These are phyloP conservation scores for Pterocarpus santalinus DNA, from an alignment of 306 rosid species.

Conservation along the genomic window DNA sequence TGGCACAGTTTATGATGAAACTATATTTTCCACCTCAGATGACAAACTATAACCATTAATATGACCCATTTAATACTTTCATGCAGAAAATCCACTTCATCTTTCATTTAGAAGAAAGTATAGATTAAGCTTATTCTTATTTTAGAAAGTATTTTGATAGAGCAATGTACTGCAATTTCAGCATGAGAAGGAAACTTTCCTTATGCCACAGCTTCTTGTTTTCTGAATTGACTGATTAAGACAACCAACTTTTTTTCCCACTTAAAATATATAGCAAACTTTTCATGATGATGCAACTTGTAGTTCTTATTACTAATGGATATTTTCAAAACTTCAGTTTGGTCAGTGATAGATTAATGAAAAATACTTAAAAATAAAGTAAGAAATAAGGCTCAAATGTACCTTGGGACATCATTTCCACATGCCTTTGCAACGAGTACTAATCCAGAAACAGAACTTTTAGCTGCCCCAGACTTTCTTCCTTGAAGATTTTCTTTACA, in stretches of 20 bases:
- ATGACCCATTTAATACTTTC: constrained; percentile 24
- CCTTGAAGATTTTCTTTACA: constrained; percentile 61
- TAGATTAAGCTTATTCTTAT: constrained; percentile 18
- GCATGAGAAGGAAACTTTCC: background rate
- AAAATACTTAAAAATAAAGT: constrained; percentile 13
- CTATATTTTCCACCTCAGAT: background rate
- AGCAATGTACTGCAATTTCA: constrained; percentile 14
- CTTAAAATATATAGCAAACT: background rate
- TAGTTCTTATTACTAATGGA: constrained; percentile 1
- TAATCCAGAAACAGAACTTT: constrained; percentile 80
- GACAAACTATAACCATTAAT: constrained; percentile 30
- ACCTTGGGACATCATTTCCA: constrained; percentile 96
- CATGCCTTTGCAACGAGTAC: constrained; percentile 87
- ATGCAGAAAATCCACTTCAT: constrained; percentile 29
- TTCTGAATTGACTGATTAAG: no score
- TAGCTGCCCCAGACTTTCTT: constrained; percentile 76
- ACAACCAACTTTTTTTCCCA: no score
- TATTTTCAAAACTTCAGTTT: constrained; percentile 23
- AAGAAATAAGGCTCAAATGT: constrained; percentile 19
- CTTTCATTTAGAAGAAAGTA: background rate
- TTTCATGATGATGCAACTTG: constrained; percentile 17
- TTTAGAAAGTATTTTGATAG: background rate
- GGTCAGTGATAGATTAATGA: background rate
- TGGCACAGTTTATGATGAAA: constrained; percentile 21
- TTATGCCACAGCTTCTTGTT: no score